Evolutionary conservation across 2,329 filamentous ascomycete genomes (phyloP).

Genomic region (Pleomassaria siparia): DNA sequence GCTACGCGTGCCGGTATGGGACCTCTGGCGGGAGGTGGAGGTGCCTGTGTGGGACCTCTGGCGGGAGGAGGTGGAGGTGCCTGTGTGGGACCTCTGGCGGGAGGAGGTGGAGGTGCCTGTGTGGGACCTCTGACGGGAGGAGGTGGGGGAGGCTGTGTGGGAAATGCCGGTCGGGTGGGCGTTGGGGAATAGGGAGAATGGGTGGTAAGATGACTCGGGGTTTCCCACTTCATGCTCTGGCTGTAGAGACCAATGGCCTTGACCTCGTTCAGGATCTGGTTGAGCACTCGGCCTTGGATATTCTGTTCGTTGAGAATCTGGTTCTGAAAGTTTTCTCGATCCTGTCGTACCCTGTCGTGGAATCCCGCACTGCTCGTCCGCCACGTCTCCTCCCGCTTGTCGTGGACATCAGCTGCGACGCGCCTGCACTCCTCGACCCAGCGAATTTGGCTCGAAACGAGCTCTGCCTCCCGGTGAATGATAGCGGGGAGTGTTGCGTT

Average conservation of each 20-base stretch:
- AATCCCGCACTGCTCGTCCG: slow-evolving; percentile 44
- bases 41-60: no score
- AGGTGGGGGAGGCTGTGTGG: slow-evolving; percentile 9
- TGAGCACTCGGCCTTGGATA: slow-evolving; percentile 31
- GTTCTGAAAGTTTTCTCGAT: slow-evolving; percentile 40
- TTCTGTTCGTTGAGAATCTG: slow-evolving; percentile 35
- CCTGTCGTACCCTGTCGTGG: slow-evolving; percentile 39
- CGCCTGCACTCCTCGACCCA: slow-evolving; percentile 45
- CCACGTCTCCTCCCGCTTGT: slow-evolving; percentile 44
- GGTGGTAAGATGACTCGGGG: slow-evolving; percentile 13
- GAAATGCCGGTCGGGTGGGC: slow-evolving; percentile 13
- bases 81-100: no score
- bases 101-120: slow-evolving; percentile 6
- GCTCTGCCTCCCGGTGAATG: slow-evolving; percentile 24
- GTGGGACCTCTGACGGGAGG: slow-evolving; percentile 8
- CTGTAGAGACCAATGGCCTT: slow-evolving; percentile 26
- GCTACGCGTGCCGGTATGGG: no score
- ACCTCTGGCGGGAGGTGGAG: no score
- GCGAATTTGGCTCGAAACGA: slow-evolving; percentile 38
- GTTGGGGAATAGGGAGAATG: slow-evolving; percentile 6
- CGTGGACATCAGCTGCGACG: slow-evolving; percentile 34
- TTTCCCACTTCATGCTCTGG: slow-evolving; percentile 33
- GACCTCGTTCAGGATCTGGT: slow-evolving; percentile 30
- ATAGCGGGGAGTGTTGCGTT: slow-evolving; percentile 16
- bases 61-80: no score